Evolutionary conservation across 768 basidiomycete genomes (phyloP), one percentile per base, ranked within the genome.

Genomic region (Calvatia gigantea): DNA sequence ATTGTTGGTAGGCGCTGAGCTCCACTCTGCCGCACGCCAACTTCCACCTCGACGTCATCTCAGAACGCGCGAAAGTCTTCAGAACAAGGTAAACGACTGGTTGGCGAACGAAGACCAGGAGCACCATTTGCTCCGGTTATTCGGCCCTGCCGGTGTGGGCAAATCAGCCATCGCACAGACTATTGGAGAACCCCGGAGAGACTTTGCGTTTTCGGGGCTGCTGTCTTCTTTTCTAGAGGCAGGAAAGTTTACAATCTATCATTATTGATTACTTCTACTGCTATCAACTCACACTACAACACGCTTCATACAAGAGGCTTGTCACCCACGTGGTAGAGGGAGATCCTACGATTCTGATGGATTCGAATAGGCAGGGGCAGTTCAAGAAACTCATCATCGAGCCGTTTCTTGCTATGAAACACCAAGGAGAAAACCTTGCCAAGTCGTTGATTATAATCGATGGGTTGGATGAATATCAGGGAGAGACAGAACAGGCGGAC

Each of bases 21-120:
- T 33, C 59, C 61, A 14, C 61, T 65, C 58, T 60, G 62, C 44
- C 59, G 62, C 2, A 43, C 47, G 35, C 58, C 58, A n/a, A 15
- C 49, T 11, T 61, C 62, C 57, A 58, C 62, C 46, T 7, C 29
- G 29, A 4, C 33, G 46, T 21, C 32, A 48, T 32, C 29, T 31
- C 5, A 19, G 46, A 42, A 42, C 41, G 17, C 41, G 41, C 17
- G 15, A 9, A 15, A 23, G 8, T 3, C 41, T 42, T 19, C 41
- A 21, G 9, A 9, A 19, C 6, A 23, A 19, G 19, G 25, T 19
- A n/a, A 19, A 17, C 4, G 41, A 15, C 12, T 42, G 41, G 41
- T 9, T 19, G 17, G 41, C 4, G 3, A 42, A 19, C 17, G 19
- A 17, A 4, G 15, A 6, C n/a, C 15, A 23, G 9, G 41, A 42